A percentile compares a stretch with the other conserved stretches of the same genome.
Conservation (phyloP, 768 basidiomycete species). For the Macrocybe gigantea region DNA sequence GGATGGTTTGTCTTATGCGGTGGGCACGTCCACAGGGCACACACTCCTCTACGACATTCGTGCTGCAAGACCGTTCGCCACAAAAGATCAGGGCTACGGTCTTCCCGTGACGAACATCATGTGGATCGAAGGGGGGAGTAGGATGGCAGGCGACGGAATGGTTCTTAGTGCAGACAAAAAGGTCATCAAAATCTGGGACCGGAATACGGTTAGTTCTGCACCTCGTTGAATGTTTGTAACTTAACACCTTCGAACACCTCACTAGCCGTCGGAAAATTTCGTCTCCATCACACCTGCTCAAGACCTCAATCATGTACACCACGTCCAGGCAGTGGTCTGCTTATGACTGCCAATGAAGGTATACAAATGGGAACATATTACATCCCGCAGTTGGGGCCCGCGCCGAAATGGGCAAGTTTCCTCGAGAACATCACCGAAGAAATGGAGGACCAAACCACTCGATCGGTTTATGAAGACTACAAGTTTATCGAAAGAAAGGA, state of each 20-base stretch:
- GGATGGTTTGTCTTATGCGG: conserved; percentile 90
- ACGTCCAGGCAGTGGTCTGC: conserved; percentile 81
- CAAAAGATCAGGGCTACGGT: conserved; percentile 97
- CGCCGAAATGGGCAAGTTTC: conserved; percentile 96
- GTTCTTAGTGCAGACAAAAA: conserved; percentile 93
- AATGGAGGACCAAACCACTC: conserved; percentile 83
- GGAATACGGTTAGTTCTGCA: conserved; percentile 55
- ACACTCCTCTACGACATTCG: conserved; percentile 93
- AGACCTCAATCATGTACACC: conserved; percentile 88
- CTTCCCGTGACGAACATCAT: conserved; percentile 76
- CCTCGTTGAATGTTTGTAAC: neutral
- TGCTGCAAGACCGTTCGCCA: conserved; percentile 71
- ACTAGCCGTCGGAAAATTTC: conserved; percentile 79
- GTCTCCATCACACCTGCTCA: conserved; percentile 87
- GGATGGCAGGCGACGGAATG: conserved; percentile 83
- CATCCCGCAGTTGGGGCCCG: conserved; percentile 93
- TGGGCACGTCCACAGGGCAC: conserved; percentile 94
- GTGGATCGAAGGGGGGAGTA: conserved; percentile 86
- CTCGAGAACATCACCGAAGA: conserved; percentile 98
- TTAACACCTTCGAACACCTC: conserved; percentile 7
- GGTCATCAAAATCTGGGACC: conserved; percentile 96
- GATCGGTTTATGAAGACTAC: conserved; percentile 89
- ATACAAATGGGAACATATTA: conserved; percentile 94
- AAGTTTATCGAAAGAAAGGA: conserved; percentile 92
- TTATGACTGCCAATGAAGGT: conserved; percentile 95